Evolutionary conservation across 2,329 filamentous ascomycete species (phyloP).

Genomic region (Pseudogymnoascus sp.): DNA sequence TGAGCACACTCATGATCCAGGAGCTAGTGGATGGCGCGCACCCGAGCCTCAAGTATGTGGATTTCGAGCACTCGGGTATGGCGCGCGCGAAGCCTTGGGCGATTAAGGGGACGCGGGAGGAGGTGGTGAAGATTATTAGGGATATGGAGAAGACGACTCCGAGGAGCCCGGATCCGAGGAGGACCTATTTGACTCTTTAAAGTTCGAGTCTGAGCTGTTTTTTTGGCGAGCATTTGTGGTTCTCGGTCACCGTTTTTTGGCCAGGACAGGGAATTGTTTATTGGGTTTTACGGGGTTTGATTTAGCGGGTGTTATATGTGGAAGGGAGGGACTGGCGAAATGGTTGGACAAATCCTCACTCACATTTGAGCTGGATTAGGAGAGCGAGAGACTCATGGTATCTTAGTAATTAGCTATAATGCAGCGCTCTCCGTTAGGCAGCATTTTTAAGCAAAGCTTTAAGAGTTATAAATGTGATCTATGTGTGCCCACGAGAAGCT

Average conservation of each 20-base stretch:
- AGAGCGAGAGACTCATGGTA: neutral
- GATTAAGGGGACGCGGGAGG: conserved; percentile 13
- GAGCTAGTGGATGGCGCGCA: conserved; percentile 7
- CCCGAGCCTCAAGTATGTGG: conserved; percentile 11
- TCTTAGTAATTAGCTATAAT: neutral
- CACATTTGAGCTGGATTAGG: neutral
- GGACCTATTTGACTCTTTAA: neutral
- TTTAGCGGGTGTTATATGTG: neutral
- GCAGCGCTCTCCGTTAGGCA: neutral
- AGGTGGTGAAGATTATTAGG: conserved; percentile 12
- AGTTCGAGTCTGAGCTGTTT: neutral
- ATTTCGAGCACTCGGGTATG: conserved; percentile 19
- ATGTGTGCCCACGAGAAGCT: neutral
- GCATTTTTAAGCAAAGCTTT: neutral
- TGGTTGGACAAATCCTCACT: neutral
- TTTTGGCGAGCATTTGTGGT: neutral
- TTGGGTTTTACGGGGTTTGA: neutral
- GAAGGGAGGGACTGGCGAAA: neutral
- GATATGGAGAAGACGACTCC: conserved; percentile 9
- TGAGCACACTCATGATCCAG: conserved; percentile 12
- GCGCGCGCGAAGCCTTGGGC: conserved; percentile 16
- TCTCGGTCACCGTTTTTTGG: neutral
- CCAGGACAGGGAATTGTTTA: neutral
- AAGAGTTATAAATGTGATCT: neutral
- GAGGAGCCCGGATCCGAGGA: neutral